Percentiles rank a stretch among this genome's conserved stretches.
phyloP scores from a whole-genome alignment of 495 filamentous ascomycete genomes.

The Letharia lupina region DNA sequence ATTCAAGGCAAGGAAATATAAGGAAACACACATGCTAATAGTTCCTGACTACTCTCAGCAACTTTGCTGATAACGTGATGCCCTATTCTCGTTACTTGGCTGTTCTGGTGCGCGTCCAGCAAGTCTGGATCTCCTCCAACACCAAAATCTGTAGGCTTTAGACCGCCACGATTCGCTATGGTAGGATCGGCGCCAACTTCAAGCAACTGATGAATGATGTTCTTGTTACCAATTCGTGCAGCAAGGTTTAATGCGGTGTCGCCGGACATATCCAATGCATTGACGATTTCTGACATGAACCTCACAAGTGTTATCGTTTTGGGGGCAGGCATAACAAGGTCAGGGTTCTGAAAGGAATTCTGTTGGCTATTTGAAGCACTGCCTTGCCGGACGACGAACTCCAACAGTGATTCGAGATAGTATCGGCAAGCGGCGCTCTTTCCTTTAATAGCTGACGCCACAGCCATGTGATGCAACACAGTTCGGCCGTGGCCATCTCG shows the following conservation, averaged over 20 bases:
- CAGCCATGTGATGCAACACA: constrained; percentile 89
- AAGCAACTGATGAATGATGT: constrained; percentile 83
- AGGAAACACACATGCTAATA: constrained; percentile 52
- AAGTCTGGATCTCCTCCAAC: constrained; percentile 62
- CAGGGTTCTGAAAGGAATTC: constrained; percentile 28
- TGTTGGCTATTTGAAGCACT: constrained; percentile 53
- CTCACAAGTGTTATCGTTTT: constrained; percentile 73
- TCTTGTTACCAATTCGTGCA: constrained; percentile 78
- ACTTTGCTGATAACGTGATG: constrained; percentile 39
- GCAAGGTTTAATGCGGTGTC: constrained; percentile 94
- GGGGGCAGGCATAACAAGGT: constrained; percentile 26
- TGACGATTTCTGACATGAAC: constrained; percentile 95
- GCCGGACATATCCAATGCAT: constrained; percentile 80
- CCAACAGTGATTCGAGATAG: constrained; percentile 85
- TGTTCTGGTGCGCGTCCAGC: constrained; percentile 33
- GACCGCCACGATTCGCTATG: constrained; percentile 79
- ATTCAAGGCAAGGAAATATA: neutral
- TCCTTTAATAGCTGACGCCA: constrained; percentile 88
- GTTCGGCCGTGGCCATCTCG: constrained; percentile 82
- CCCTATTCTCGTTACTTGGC: constrained; percentile 28
- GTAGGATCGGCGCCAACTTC: constrained; percentile 87
- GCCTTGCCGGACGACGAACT: constrained; percentile 84
- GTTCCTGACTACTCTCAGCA: constrained; percentile 57
- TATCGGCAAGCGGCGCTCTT: constrained; percentile 77
- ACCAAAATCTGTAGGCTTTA: constrained; percentile 84